phyloP scores from a whole-genome alignment of 2,329 filamentous ascomycete genomes.

The Lasiodiplodia sp. region DNA sequence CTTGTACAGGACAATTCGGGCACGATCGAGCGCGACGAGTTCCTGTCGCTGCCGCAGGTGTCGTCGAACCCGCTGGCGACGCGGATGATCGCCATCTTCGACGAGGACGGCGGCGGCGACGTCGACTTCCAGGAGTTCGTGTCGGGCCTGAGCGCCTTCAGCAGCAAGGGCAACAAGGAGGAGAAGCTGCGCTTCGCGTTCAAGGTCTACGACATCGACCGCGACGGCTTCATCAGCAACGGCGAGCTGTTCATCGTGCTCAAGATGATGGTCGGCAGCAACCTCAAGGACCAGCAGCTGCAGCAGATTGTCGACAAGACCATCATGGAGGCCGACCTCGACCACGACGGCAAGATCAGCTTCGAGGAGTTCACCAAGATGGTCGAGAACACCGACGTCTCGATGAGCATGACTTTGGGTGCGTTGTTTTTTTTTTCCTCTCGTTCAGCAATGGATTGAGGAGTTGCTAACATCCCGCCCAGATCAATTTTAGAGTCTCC shows the following conservation, averaged over 20 bases:
- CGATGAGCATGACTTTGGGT: conserved; percentile 73
- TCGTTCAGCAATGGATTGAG: background rate
- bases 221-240: conserved; percentile 98
- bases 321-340: conserved; percentile 98
- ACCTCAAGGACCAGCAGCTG: conserved; percentile 97
- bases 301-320: conserved; percentile 99
- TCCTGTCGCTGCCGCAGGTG: conserved; percentile 95
- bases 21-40: conserved; percentile 98
- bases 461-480: background rate
- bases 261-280: conserved; percentile 99
- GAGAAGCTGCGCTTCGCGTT: conserved; percentile 98
- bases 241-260: conserved; percentile 98
- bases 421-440: conserved; percentile 39
- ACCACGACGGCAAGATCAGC: conserved; percentile 96
- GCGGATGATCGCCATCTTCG: conserved; percentile 99
- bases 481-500: conserved; percentile 20
- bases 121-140: conserved; percentile 99
- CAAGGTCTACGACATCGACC: conserved; percentile 99
- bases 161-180: conserved; percentile 97
- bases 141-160: conserved; percentile 92
- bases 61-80: conserved; percentile 97
- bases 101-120: conserved; percentile 96
- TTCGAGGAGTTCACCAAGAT: conserved; percentile 99
- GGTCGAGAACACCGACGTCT: conserved; percentile 89
- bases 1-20: conserved; percentile 87